Percentiles rank a stretch among this genome's conserved stretches.
Conservation (phyloP, 1,284 basidiomycete genomes). For the Cystobasidium sp. region DNA sequence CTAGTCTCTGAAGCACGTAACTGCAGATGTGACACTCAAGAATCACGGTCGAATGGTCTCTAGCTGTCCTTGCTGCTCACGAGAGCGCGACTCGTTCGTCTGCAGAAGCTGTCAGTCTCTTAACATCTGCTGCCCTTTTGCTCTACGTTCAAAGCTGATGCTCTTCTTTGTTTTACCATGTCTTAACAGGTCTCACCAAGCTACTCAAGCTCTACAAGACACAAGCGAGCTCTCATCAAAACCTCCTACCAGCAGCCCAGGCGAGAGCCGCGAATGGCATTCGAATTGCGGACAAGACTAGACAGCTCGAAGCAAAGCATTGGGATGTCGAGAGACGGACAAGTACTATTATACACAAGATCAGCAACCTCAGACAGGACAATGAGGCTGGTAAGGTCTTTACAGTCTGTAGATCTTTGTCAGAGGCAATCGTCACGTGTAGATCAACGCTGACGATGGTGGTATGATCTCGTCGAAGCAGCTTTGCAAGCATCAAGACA, state of each 20-base stretch:
- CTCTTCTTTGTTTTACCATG: neutral
- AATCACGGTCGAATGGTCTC: conserved; percentile 14
- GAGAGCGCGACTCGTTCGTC: conserved; percentile 30
- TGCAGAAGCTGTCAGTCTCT: conserved; percentile 10
- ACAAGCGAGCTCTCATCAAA: conserved; percentile 25
- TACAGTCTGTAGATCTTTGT: no score
- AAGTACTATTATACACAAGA: neutral
- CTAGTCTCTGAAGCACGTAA: neutral
- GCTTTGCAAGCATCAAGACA: neutral
- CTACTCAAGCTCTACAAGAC: conserved; percentile 43
- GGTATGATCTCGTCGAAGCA: neutral
- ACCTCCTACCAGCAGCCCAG: conserved; percentile 23
- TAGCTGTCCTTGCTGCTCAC: conserved; percentile 24
- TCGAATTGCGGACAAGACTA: neutral
- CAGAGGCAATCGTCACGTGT: neutral
- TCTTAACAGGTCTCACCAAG: conserved; percentile 29
- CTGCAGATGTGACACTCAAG: neutral
- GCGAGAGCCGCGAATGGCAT: conserved; percentile 30
- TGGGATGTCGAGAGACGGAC: neutral
- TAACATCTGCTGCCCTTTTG: neutral
- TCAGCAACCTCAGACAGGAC: neutral
- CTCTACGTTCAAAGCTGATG: neutral
- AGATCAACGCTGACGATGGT: neutral
- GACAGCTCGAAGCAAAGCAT: conserved; percentile 7
- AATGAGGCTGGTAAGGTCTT: no score